Percentiles rank a stretch among this genome's conserved stretches.
These are phyloP conservation scores for Penicillium sp. DNA, from an alignment of 2,329 filamentous ascomycete species.

Conservation along the genomic window DNA sequence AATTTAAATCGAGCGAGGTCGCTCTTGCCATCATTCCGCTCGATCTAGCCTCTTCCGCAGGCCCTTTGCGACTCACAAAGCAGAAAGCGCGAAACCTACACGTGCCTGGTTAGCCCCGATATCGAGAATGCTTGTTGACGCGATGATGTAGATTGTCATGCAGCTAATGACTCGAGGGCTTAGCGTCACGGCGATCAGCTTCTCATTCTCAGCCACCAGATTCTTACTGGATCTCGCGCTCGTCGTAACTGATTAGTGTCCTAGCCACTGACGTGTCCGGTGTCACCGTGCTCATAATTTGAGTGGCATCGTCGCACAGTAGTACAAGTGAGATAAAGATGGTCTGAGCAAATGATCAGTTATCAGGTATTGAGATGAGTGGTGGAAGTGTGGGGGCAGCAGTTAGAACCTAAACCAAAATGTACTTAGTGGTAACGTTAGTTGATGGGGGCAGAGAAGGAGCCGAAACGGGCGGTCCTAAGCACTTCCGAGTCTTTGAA, in stretches of 20 bases:
- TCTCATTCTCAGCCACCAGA: neutral
- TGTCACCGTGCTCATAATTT: neutral
- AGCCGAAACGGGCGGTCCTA: too few species aligned
- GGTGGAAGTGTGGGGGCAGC: too few species aligned
- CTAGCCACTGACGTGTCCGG: conserved; percentile 1
- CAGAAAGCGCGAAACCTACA: conserved; percentile 3
- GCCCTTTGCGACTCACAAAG: conserved; percentile 1
- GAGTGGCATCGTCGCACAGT: too few species aligned
- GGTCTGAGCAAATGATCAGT: neutral
- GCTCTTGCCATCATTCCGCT: neutral
- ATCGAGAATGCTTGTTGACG: neutral
- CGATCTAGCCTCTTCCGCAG: conserved; percentile 1
- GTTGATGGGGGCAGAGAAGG: too few species aligned
- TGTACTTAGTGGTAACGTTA: too few species aligned
- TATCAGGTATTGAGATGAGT: neutral
- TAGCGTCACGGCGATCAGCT: conserved; percentile 10
- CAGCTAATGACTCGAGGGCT: conserved; percentile 12
- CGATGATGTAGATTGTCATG: conserved; percentile 13
- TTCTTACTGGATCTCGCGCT: neutral
- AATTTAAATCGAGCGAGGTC: neutral
- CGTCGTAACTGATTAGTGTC: neutral
- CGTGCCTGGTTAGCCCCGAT: conserved; percentile 7
- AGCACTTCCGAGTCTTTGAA: too few species aligned
- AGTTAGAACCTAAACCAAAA: too few species aligned
- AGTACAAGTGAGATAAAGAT: neutral